Conservation (phyloP, 768 basidiomycete genomes). For the Dictyophora rubrovolvata region DNA sequence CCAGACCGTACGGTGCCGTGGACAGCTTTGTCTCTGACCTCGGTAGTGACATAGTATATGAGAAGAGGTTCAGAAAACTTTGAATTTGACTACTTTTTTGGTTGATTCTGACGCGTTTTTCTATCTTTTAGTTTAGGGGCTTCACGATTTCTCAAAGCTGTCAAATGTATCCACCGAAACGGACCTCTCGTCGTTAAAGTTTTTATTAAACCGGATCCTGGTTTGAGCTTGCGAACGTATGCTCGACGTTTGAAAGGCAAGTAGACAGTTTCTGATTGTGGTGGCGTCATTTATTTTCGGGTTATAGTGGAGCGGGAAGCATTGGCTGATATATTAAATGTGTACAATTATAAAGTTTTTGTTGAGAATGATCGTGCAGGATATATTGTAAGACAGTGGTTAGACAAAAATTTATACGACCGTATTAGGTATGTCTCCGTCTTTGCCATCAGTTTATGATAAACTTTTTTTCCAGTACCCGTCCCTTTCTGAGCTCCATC, state of each 20-base stretch:
- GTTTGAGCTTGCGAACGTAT: conserved; percentile 64
- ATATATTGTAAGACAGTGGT: conserved; percentile 90
- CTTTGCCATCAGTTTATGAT: neutral
- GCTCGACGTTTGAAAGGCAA: conserved; percentile 66
- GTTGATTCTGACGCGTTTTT: neutral
- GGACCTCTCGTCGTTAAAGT: conserved; percentile 56
- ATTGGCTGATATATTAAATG: conserved; percentile 73
- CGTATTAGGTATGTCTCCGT: conserved; percentile 73
- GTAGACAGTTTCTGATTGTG: conserved; percentile 1
- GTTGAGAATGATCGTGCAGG: conserved; percentile 95
- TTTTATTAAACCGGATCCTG: conserved; percentile 74
- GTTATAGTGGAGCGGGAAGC: conserved; percentile 73
- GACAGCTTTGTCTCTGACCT: conserved; percentile 90
- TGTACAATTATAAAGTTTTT: conserved; percentile 81
- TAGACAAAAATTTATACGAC: conserved; percentile 90
- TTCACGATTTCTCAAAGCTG: conserved; percentile 60
- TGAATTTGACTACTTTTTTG: neutral
- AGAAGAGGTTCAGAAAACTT: conserved; percentile 74
- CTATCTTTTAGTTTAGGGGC: conserved; percentile 25
- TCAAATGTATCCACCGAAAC: conserved; percentile 75
- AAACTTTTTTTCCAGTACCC: conserved; percentile 49
- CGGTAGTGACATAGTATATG: conserved; percentile 78
- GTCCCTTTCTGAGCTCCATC: conserved; percentile 81
- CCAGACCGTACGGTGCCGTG: conserved; percentile 67
- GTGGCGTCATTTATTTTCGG: conserved; percentile 4